Evolutionary conservation across 2,329 filamentous ascomycete species (phyloP).

Genomic region (Pyrenophora graminea): DNA sequence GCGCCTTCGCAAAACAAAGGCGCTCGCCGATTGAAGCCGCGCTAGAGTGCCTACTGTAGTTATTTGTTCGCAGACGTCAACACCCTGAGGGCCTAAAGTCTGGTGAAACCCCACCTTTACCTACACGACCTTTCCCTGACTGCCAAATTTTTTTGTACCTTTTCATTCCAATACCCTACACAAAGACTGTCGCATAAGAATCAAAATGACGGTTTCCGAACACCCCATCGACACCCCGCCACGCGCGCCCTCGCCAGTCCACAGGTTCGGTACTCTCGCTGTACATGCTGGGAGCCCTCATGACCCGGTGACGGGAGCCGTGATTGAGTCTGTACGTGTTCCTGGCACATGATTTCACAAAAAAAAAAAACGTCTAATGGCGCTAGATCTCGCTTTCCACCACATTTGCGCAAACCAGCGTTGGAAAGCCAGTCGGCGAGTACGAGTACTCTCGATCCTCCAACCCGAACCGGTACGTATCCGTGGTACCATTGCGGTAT

Average conservation of each 20-base stretch:
- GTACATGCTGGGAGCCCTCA: slow-evolving; percentile 92
- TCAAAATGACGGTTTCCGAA: slow-evolving; percentile 48
- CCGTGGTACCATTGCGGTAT: background rate
- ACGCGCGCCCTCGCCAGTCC: slow-evolving; percentile 71
- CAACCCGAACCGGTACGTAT: slow-evolving; percentile 77
- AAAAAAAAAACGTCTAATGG: slow-evolving; percentile 8
- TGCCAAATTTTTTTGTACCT: background rate
- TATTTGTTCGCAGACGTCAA: slow-evolving; percentile 19
- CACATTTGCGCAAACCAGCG: slow-evolving; percentile 88
- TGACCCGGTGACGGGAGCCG: slow-evolving; percentile 88
- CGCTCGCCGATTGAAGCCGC: slow-evolving; percentile 13
- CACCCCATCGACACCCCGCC: slow-evolving; percentile 73
- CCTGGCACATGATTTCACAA: background rate
- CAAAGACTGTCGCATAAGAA: background rate
- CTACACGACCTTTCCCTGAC: background rate
- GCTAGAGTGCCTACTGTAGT: slow-evolving; percentile 20
- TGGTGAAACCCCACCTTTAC: background rate
- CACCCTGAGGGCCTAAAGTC: background rate
- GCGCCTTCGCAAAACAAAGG: slow-evolving; percentile 32
- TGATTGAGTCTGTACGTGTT: slow-evolving; percentile 75
- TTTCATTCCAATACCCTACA: background rate
- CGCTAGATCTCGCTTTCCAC: slow-evolving; percentile 86
- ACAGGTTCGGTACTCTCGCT: slow-evolving; percentile 88
- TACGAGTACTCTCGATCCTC: slow-evolving; percentile 94
- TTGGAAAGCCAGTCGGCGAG: slow-evolving; percentile 82